These are phyloP conservation scores for Tricholoma sp. DNA, from an alignment of 768 basidiomycete species.

Conservation along the genomic window DNA sequence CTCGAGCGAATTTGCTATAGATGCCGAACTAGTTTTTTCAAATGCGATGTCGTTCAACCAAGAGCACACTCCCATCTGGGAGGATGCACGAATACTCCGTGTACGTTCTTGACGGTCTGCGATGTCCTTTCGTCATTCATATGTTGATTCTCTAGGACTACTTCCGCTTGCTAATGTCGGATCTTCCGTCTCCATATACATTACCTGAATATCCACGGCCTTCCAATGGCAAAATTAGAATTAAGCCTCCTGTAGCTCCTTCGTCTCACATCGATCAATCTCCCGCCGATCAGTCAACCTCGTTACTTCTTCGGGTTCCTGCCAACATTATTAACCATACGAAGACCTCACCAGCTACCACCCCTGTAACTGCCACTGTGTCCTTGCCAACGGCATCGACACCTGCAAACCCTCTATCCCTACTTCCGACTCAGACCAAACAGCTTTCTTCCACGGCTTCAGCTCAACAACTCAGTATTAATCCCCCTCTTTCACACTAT, in stretches of 20 bases:
- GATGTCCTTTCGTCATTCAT: neutral
- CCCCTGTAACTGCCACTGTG: constrained; percentile 14
- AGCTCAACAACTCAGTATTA: constrained; percentile 27
- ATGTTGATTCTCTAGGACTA: constrained; percentile 43
- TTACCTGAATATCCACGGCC: constrained; percentile 58
- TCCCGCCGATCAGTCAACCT: constrained; percentile 12
- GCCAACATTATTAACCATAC: constrained; percentile 12
- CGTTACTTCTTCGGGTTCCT: constrained; percentile 36
- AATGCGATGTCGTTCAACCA: constrained; percentile 89
- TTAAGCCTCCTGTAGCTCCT: constrained; percentile 50
- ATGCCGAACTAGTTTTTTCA: constrained; percentile 85
- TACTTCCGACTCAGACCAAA: constrained; percentile 13
- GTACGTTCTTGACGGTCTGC: constrained; percentile 33
- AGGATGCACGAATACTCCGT: constrained; percentile 63
- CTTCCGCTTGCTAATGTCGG: constrained; percentile 73
- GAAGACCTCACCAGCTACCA: constrained; percentile 13
- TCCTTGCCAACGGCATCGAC: constrained; percentile 18
- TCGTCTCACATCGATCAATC: constrained; percentile 12
- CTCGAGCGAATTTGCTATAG: constrained; percentile 68
- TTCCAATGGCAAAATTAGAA: constrained; percentile 60
- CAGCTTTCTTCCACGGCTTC: constrained; percentile 24
- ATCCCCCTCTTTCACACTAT: constrained; percentile 42
- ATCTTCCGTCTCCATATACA: constrained; percentile 63
- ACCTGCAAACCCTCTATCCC: constrained; percentile 19
- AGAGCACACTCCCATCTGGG: constrained; percentile 80